Percentiles rank a stretch among this genome's conserved stretches.
These are phyloP conservation scores for Proliferodiscus dingleyae DNA, from an alignment of 2,329 filamentous ascomycete species.

Conservation along the genomic window DNA sequence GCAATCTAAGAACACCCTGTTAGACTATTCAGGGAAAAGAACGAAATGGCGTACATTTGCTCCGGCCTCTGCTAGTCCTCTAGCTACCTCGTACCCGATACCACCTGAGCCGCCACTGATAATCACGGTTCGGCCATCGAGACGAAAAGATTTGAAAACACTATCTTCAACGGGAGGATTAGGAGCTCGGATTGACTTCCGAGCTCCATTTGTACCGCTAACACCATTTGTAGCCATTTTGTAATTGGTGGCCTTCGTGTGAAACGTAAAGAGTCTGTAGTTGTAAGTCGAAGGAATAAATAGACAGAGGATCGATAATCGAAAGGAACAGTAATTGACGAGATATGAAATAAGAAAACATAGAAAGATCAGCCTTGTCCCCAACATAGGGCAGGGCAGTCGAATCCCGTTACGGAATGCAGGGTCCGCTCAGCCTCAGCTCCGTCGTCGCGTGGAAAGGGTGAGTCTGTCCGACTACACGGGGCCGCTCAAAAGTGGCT, in stretches of 20 bases:
- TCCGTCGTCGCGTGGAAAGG: not conserved
- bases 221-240: constrained; percentile 6
- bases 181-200: constrained; percentile 4
- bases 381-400: not conserved
- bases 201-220: not conserved
- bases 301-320: no score
- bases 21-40: constrained; percentile 33
- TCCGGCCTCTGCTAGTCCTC: constrained; percentile 40
- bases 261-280: no score
- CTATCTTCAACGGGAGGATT: constrained; percentile 8
- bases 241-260: no score
- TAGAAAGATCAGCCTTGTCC: not conserved
- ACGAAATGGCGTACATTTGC: constrained; percentile 31
- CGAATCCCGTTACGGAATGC: not conserved
- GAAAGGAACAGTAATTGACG: no score
- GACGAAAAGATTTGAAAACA: constrained; percentile 32
- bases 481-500: not conserved
- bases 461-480: constrained; percentile 1
- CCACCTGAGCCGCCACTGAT: constrained; percentile 42
- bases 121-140: constrained; percentile 40
- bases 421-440: not conserved
- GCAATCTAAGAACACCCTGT: constrained; percentile 12
- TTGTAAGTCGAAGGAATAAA: no score
- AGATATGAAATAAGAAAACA: no score
- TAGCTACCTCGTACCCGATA: constrained; percentile 39